phyloP scores from a whole-genome alignment of 1,139 yeast species.

The Magnusiomyces sp. region DNA sequence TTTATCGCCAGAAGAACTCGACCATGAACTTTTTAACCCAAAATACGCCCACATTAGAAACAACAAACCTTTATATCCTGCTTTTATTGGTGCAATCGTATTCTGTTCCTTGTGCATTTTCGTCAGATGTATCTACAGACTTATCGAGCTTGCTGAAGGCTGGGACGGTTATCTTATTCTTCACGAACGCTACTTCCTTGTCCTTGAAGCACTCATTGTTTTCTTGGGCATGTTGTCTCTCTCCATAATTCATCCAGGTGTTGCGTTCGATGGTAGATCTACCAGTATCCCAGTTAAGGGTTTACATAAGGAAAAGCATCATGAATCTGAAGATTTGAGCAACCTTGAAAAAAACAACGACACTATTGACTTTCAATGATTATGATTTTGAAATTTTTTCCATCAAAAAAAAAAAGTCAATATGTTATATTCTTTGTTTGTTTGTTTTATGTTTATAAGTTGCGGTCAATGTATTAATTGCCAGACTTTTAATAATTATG shows the following conservation, averaged over 20 bases:
- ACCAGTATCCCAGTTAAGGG: slow-evolving; percentile 10
- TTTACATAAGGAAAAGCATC: neutral
- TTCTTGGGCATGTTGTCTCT: slow-evolving; percentile 38
- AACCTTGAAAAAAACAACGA: too few species aligned
- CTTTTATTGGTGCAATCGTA: slow-evolving; percentile 16
- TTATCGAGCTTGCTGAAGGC: slow-evolving; percentile 70
- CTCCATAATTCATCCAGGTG: slow-evolving; percentile 57
- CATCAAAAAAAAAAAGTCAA: too few species aligned
- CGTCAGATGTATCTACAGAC: slow-evolving; percentile 70
- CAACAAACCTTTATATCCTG: slow-evolving; percentile 30
- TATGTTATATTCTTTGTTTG: too few species aligned
- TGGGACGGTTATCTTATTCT: slow-evolving; percentile 60
- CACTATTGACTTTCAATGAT: too few species aligned
- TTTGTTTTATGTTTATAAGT: too few species aligned
- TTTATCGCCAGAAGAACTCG: neutral
- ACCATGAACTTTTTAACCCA: slow-evolving; percentile 31
- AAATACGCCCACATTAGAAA: slow-evolving; percentile 38
- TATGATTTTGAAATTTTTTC: too few species aligned
- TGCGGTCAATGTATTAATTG: too few species aligned
- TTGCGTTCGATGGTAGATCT: slow-evolving; percentile 15
- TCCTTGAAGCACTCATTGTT: slow-evolving; percentile 71
- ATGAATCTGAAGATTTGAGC: too few species aligned
- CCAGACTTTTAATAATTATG: too few species aligned
- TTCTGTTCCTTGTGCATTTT: slow-evolving; percentile 43
- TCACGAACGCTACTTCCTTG: slow-evolving; percentile 66